A percentile compares a stretch with the other conserved stretches of the same genome.
Conservation (phyloP, 345 rosid species). For the Sapria himalayana region DNA sequence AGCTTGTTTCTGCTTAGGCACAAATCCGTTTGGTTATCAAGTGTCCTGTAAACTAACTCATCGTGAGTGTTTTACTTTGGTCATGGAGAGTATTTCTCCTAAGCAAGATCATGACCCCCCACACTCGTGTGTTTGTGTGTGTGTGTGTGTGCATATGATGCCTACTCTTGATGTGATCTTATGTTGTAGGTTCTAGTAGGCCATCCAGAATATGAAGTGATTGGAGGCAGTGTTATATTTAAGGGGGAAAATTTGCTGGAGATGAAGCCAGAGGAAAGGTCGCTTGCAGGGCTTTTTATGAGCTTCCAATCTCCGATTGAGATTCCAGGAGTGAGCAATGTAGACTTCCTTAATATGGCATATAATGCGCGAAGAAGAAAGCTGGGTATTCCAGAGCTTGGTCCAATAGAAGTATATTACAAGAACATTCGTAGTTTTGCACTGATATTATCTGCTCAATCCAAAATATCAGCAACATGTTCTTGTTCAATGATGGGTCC, state of each 20-base stretch:
- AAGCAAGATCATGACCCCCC: no score
- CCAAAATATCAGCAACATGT: no score
- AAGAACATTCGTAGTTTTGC: no score
- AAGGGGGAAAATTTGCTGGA: constrained; percentile 66
- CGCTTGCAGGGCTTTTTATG: constrained; percentile 92
- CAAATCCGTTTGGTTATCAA: no score
- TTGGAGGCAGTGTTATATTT: constrained; percentile 63
- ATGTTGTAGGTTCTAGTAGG: constrained; percentile 68
- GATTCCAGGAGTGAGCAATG: constrained; percentile 87
- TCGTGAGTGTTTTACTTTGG: no score
- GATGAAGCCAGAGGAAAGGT: constrained; percentile 90
- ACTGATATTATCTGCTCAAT: no score
- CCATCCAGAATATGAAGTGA: constrained; percentile 89
- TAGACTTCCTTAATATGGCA: constrained; percentile 86
- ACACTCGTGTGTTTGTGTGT: no score
- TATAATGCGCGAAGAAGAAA: constrained; percentile 72
- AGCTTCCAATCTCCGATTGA: constrained; percentile 82
- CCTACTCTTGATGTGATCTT: constrained; percentile 4
- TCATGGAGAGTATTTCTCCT: no score
- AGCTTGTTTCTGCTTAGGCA: no score
- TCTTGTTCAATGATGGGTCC: no score
- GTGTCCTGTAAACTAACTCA: no score
- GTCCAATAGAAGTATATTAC: constrained; percentile 53
- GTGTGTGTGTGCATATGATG: no score
- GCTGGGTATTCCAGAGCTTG: constrained; percentile 64